Percentiles rank a stretch among this genome's conserved stretches.
Conservation (phyloP, 2,329 filamentous ascomycete species). For the Trematosphaeria pertusa region DNA sequence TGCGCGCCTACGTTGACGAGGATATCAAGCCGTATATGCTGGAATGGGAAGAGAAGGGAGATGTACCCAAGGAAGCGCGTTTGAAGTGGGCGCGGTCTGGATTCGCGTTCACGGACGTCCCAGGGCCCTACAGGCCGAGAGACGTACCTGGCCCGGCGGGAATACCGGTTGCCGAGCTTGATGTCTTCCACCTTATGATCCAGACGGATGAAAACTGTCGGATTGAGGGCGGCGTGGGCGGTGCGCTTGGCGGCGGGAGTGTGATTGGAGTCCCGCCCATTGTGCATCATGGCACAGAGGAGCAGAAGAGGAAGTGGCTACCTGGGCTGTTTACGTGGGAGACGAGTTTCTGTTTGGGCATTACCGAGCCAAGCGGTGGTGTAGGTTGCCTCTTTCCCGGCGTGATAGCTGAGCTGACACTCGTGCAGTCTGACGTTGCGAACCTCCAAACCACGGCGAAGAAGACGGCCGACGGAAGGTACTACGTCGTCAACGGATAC, state of each 20-base stretch:
- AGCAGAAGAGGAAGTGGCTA: slow-evolving; percentile 66
- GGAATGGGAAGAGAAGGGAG: slow-evolving; percentile 66
- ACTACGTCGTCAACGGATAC: slow-evolving; percentile 71
- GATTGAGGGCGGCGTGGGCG: slow-evolving; percentile 64
- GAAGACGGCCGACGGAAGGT: slow-evolving; percentile 76
- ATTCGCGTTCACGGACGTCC: slow-evolving; percentile 54
- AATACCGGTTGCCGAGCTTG: slow-evolving; percentile 45
- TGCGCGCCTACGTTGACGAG: slow-evolving; percentile 66
- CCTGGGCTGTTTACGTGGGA: slow-evolving; percentile 65
- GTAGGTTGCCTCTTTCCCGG: slow-evolving; percentile 16
- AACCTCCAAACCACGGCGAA: slow-evolving; percentile 68
- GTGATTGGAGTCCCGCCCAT: slow-evolving; percentile 70
- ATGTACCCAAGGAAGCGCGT: slow-evolving; percentile 56
- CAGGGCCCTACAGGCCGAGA: slow-evolving; percentile 51
- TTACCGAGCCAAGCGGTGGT: slow-evolving; percentile 67
- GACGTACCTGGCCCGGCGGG: slow-evolving; percentile 47
- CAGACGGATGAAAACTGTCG: slow-evolving; percentile 63
- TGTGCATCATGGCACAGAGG: slow-evolving; percentile 66
- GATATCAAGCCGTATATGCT: slow-evolving; percentile 65
- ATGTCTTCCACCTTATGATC: slow-evolving; percentile 56
- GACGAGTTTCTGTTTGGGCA: slow-evolving; percentile 68
- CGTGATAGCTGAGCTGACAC: slow-evolving; percentile 4
- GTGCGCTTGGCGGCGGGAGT: slow-evolving; percentile 65
- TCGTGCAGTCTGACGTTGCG: slow-evolving; percentile 66
- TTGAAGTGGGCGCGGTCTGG: slow-evolving; percentile 51